Evolutionary conservation across 768 basidiomycete genomes (phyloP), one percentile per base, ranked within the genome.

Genomic region (Psilocybe subaeruginosa): DNA sequence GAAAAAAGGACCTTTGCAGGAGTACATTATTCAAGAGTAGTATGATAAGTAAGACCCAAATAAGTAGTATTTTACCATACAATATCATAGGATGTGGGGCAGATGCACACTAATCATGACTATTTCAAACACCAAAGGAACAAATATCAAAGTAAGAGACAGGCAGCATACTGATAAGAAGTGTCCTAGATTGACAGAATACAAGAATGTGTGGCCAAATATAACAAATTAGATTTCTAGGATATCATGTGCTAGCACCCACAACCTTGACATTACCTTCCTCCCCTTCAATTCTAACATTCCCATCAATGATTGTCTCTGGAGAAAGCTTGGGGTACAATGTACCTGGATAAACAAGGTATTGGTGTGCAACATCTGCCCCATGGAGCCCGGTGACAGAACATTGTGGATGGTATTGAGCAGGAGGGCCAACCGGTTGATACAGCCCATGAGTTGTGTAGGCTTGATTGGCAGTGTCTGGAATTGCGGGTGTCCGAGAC

Each of bases 401-500:
- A 63, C 73, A 73, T 58, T 70, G 72, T 59, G 72, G 70, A 53
- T 65, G 67, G 58, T 68, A 70, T 49, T 62, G 54, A 41, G 66
- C 61, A 14, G 69, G 64, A 47, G 63, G 58, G 49, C 70, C 62
- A 52, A 68, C 54, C 16, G 66, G 47, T 50, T 67, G 70, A 56
- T 73, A 74, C 50, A 62, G 70, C 11, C 60, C 61, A 60, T 70
- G 67, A 48, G 65, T 52, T 29, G 56, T 59, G 64, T 68, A 71
- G 29, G 54, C 51, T 56, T 74, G 76, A 65, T 76, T 76, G 62
- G 78, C 78, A 31, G 78, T 78, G 51, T 81, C 81, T 45, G 77
- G 73, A 11, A 62, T 59, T 43, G 75, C 76, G 58, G 70, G 71
- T 61, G 77, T 68, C 66, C 77, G 73, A 66, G 76, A 68, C 61